A percentile compares a stretch with the other conserved stretches of the same genome.
These are phyloP conservation scores for Clathrus columnatus DNA, from an alignment of 768 basidiomycete genomes.

Conservation along the genomic window DNA sequence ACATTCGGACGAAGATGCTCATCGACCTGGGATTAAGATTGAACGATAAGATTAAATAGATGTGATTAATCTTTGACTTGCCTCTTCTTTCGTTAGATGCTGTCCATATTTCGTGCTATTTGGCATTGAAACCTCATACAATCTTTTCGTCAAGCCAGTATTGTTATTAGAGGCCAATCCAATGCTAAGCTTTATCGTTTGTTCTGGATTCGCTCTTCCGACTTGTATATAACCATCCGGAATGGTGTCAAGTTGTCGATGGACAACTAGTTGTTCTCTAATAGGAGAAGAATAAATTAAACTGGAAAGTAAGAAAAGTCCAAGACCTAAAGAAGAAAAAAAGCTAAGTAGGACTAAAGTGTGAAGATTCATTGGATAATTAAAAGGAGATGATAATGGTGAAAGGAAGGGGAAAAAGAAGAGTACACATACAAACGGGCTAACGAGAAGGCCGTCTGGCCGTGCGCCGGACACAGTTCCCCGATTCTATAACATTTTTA, in stretches of 20 bases:
- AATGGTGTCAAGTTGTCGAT: conserved; percentile 16
- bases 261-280: conserved; percentile 18
- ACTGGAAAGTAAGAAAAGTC: no score
- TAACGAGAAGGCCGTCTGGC: no score
- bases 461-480: no score
- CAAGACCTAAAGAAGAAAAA: no score
- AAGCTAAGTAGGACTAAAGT: no score
- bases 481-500: no score
- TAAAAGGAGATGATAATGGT: no score
- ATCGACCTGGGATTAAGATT: not conserved
- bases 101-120: conserved; percentile 25
- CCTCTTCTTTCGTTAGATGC: conserved; percentile 27
- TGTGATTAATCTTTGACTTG: no score
- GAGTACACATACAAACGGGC: no score
- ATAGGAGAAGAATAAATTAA: no score
- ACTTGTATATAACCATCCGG: conserved; percentile 22
- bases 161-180: conserved; percentile 28
- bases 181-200: conserved; percentile 28
- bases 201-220: conserved; percentile 21
- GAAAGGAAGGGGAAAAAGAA: no score
- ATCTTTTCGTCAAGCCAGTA: conserved; percentile 26
- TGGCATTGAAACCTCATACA: conserved; percentile 31
- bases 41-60: not conserved
- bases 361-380: no score
- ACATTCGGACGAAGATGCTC: not conserved